Percentiles rank a stretch among this genome's conserved stretches.
These are phyloP conservation scores for Wickerhamiella azyma DNA, from an alignment of 805 yeast genomes.

Conservation along the genomic window DNA sequence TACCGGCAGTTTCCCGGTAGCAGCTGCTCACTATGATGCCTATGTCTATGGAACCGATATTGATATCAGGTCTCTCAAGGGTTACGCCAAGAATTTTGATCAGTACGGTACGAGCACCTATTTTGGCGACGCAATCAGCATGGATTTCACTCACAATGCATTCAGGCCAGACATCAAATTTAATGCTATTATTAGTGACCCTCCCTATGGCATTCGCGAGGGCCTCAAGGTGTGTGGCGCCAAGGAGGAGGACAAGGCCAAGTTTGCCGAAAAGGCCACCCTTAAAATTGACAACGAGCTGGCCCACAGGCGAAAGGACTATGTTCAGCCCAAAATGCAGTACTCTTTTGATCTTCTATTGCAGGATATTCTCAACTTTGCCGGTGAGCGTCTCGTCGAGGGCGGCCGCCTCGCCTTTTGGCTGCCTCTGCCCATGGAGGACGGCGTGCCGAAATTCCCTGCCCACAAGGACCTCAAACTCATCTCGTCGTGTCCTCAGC, in stretches of 20 bases:
- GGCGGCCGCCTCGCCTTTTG: slow-evolving; percentile 82
- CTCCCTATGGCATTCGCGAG: slow-evolving; percentile 95
- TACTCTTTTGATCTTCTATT: slow-evolving; percentile 65
- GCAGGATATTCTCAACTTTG: slow-evolving; percentile 62
- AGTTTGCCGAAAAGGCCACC: slow-evolving; percentile 55
- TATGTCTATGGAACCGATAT: slow-evolving; percentile 78
- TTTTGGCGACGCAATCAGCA: slow-evolving; percentile 65
- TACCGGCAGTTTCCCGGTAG: slow-evolving; percentile 85
- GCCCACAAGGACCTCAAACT: slow-evolving; percentile 61
- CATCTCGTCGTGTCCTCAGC: slow-evolving; percentile 66
- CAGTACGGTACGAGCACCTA: slow-evolving; percentile 48
- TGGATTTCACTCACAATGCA: slow-evolving; percentile 92
- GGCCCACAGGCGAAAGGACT: slow-evolving; percentile 67
- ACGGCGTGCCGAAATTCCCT: slow-evolving; percentile 42
- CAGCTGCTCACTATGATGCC: slow-evolving; percentile 78
- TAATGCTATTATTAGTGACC: slow-evolving; percentile 85
- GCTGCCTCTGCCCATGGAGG: slow-evolving; percentile 91
- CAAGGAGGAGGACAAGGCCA: slow-evolving; percentile 30
- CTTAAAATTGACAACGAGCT: slow-evolving; percentile 64
- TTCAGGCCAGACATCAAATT: slow-evolving; percentile 46
- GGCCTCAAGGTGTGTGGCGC: slow-evolving; percentile 90
- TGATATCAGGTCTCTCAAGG: slow-evolving; percentile 66
- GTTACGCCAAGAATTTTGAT: slow-evolving; percentile 57
- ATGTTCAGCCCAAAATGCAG: slow-evolving; percentile 85
- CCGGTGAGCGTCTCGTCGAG: slow-evolving; percentile 55